These are phyloP conservation scores for Cryptosporidium bovis DNA, from an alignment of 169 alveolate species.

Conservation along the genomic window DNA sequence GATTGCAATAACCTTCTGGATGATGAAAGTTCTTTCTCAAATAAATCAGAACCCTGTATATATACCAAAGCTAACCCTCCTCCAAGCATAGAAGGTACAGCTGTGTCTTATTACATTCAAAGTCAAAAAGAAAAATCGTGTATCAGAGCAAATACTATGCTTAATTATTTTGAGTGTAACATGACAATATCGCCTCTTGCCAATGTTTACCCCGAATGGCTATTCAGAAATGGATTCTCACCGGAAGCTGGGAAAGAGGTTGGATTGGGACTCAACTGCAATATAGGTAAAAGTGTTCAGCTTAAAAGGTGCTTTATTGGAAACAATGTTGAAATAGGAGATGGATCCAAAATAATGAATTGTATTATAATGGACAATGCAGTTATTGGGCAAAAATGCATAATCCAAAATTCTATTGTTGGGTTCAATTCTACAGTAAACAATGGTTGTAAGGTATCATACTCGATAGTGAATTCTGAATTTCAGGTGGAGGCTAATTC, in stretches of 20 bases:
- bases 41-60: not conserved
- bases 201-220: conserved; percentile 25
- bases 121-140: not conserved
- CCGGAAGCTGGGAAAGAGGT: conserved; percentile 54
- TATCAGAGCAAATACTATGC: conserved; percentile 34
- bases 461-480: conserved; percentile 23
- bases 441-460: conserved; percentile 37
- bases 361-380: conserved; percentile 38
- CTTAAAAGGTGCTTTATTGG: conserved; percentile 50
- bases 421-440: not conserved
- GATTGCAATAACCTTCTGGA: conserved; percentile 55
- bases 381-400: conserved; percentile 45
- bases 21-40: not conserved
- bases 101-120: conserved; percentile 37
- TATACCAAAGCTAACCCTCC: conserved; percentile 47
- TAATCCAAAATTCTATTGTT: conserved; percentile 64
- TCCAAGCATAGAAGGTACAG: conserved; percentile 49
- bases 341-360: conserved; percentile 60
- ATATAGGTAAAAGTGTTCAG: conserved; percentile 47
- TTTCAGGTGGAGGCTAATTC: conserved; percentile 31
- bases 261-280: conserved; percentile 5
- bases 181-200: conserved; percentile 4
- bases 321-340: conserved; percentile 33
- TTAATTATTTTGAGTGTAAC: conserved; percentile 52
- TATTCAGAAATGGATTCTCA: not conserved